Percentiles rank a stretch among this genome's conserved stretches.
Evolutionary conservation across 805 yeast genomes (phyloP).

Genomic region (Kuraishia ogatae): DNA sequence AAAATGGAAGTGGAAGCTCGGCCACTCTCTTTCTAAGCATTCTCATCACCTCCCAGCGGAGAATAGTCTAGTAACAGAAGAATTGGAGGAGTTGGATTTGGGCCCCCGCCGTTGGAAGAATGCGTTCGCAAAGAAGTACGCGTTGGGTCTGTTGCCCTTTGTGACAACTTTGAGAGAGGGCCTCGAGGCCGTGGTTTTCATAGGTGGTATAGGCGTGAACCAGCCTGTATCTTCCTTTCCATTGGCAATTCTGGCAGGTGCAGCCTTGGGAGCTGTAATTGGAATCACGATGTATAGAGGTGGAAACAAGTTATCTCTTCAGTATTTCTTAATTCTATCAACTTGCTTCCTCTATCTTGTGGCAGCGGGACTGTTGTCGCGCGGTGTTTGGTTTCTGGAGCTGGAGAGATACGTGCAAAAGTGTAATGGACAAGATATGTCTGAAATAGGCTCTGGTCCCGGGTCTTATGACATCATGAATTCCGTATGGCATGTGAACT

Average conservation of each 20-base stretch:
- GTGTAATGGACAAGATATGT: conserved; percentile 77
- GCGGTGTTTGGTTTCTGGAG: conserved; percentile 89
- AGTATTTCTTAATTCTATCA: conserved; percentile 62
- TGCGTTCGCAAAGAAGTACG: conserved; percentile 50
- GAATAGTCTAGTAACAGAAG: background rate
- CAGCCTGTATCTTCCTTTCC: conserved; percentile 58
- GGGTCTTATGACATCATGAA: conserved; percentile 78
- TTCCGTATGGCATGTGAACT: conserved; percentile 90
- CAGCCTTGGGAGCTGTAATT: conserved; percentile 47
- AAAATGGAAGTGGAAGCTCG: conserved; percentile 62
- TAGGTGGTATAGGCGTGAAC: conserved; percentile 70
- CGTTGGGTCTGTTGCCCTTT: conserved; percentile 48
- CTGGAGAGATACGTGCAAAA: conserved; percentile 62
- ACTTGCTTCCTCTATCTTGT: conserved; percentile 78
- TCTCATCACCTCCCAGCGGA: background rate
- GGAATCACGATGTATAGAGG: conserved; percentile 66
- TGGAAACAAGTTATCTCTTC: conserved; percentile 73
- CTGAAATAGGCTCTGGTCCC: conserved; percentile 88
- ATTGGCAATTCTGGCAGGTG: conserved; percentile 51
- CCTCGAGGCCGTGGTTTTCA: conserved; percentile 72
- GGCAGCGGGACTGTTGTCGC: conserved; percentile 78
- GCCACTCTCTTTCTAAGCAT: conserved; percentile 15
- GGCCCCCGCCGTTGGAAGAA: conserved; percentile 13
- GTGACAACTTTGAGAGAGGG: conserved; percentile 78
- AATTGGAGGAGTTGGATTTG: conserved; percentile 5